phyloP scores from a whole-genome alignment of 225 moss, liverwort and hornwort species.

The Anthoceros angustus region DNA sequence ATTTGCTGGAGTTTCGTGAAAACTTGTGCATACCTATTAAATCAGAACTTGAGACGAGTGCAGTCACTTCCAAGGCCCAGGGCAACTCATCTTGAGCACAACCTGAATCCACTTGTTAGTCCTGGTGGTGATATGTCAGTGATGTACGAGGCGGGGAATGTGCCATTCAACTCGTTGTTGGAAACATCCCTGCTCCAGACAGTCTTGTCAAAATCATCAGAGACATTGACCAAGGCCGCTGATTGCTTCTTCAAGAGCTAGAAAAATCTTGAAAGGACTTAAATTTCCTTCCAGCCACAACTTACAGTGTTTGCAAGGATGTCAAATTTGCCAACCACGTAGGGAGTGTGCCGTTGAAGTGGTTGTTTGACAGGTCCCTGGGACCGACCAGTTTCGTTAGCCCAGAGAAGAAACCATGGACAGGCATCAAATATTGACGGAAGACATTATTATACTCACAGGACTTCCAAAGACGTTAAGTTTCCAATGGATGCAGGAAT shows the following conservation, averaged over 20 bases:
- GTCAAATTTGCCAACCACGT: background rate
- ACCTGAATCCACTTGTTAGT: background rate
- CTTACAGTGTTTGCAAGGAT: background rate
- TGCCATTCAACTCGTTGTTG: background rate
- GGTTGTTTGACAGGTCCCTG: background rate
- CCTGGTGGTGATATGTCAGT: no score
- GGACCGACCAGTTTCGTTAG: no score
- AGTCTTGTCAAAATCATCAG: background rate
- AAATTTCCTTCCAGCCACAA: no score
- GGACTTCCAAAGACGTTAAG: background rate
- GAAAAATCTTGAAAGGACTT: no score
- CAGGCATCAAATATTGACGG: no score
- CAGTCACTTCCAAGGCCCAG: no score
- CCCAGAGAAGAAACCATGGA: no score
- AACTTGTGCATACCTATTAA: no score
- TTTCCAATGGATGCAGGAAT: background rate
- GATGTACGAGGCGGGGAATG: background rate
- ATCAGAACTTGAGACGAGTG: no score
- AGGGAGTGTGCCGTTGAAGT: background rate
- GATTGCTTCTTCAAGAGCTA: background rate
- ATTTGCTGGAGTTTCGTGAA: no score
- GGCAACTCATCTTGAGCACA: background rate
- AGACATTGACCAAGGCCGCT: background rate
- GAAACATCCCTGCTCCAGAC: background rate
- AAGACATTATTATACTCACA: background rate